Evolutionary conservation across 2,329 filamentous ascomycete genomes (phyloP), one percentile per base, ranked within the genome.

Genomic region (Claviceps maximensis): DNA sequence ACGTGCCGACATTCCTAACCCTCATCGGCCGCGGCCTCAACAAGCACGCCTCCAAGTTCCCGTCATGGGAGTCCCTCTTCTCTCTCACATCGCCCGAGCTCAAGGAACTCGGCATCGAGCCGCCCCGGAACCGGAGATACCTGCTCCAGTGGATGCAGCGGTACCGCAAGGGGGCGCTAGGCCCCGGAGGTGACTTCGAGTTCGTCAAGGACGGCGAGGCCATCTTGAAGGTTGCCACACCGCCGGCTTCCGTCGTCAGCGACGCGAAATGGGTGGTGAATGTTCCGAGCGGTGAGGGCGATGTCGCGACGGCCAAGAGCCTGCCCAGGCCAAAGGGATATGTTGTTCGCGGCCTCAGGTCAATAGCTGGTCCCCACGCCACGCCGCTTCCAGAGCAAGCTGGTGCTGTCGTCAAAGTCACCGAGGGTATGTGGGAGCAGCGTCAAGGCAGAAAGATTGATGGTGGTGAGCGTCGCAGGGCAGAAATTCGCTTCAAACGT

Each of bases 351-450:
- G 81, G 83, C 3, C 81, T 80, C 1, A 78, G 77, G 61, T 81
- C 77, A 31, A 89, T 97, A 59, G 76, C 76, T 23, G 91, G 91
- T 0, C 87, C 87, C 2, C 86, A 83, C 61, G 79, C 89, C 6
- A 74, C 84, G 64, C 80, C 82, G 4, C 65, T 90, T 29, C 83
- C 86, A 67, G 79, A 79, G 1, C 77, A 80, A 1, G 71, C 73
- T 42, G 82, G 80, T 9, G 87, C 84, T 12, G 74, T 76, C 50
- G 76, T 97, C 59, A 75, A 76, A 57, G 77, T 87, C 23, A 81
- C 83, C 53, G 90, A 96, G 67, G 89, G 91, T 10, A 85, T 97
- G 74, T 97, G 91, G 93, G 91, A 97, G 74, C 77, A 89, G 62
- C 84, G 79, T 66, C 79, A 84, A 62, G 91, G 93, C 29, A 82